A percentile compares a stretch with the other conserved stretches of the same genome.
Conservation (phyloP, 139 green algal species). For the Coccomyxa sp. region DNA sequence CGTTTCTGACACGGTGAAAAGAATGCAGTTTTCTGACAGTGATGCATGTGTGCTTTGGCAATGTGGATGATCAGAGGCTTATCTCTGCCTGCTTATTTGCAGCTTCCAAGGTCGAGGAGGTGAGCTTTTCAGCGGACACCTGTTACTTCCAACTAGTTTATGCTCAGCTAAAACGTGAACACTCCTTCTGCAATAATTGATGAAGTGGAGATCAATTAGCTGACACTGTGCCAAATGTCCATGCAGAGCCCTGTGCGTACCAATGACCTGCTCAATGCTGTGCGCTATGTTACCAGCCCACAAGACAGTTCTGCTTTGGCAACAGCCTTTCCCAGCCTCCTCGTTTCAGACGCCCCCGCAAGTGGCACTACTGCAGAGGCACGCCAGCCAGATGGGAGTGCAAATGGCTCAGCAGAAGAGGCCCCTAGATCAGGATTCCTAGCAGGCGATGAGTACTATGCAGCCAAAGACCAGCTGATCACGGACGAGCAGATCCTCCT, state of each 20-base stretch:
- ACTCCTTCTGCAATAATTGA: too few relatives aligned
- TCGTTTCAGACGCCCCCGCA: background rate
- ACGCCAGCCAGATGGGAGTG: background rate
- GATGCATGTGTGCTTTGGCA: too few relatives aligned
- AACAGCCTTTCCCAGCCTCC: background rate
- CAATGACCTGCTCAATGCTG: constrained; percentile 35
- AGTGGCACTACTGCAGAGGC: background rate
- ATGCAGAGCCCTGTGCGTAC: constrained; percentile 22
- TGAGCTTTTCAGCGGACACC: background rate
- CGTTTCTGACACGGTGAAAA: too few relatives aligned
- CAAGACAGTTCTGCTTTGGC: background rate
- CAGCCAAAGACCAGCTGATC: constrained; percentile 24
- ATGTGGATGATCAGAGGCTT: constrained; percentile 9
- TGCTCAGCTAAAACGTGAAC: too few relatives aligned
- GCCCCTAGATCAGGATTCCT: background rate
- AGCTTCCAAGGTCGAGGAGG: constrained; percentile 32
- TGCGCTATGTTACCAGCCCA: background rate
- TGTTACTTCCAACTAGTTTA: background rate
- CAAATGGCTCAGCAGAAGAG: background rate
- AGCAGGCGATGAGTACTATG: constrained; percentile 24
- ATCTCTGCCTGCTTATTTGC: constrained; percentile 27
- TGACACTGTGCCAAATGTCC: background rate
- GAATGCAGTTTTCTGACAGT: too few relatives aligned
- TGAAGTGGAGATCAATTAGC: too few relatives aligned
- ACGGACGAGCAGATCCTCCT: constrained; percentile 20